A percentile compares a stretch with the other conserved stretches of the same genome.
Evolutionary conservation across 2,329 filamentous ascomycete genomes (phyloP).

Genomic region (Pyrenochaeta sp.): DNA sequence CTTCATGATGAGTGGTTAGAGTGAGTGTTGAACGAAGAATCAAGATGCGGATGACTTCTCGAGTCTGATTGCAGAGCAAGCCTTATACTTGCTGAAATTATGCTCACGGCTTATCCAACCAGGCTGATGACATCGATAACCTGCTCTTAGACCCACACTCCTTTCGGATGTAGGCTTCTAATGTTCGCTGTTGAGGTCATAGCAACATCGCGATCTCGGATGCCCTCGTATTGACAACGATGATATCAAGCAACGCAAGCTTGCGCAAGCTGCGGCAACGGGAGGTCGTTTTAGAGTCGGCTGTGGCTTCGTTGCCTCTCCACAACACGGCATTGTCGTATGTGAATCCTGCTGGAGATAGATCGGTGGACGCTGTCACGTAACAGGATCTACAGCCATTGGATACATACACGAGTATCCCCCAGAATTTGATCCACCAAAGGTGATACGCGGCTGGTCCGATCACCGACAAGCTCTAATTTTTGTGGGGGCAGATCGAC

Average conservation of each 20-base stretch:
- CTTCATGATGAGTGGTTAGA: constrained; percentile 26
- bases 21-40: constrained; percentile 6
- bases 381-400: constrained; percentile 26
- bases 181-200: constrained; percentile 11
- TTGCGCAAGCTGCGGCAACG: constrained; percentile 6
- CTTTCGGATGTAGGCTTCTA: not conserved
- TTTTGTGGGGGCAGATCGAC: constrained; percentile 12
- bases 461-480: constrained; percentile 1
- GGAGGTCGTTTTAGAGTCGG: constrained; percentile 1
- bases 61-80: not conserved
- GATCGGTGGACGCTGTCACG: constrained; percentile 16
- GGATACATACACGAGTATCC: constrained; percentile 3
- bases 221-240: constrained; percentile 16
- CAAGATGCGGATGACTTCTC: not conserved
- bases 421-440: not conserved
- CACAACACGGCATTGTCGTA: not conserved
- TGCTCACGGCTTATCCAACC: no score
- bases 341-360: constrained; percentile 4
- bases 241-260: constrained; percentile 24
- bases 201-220: not conserved
- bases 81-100: constrained; percentile 1
- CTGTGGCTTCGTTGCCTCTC: not conserved
- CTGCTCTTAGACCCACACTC: not conserved
- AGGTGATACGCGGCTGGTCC: not conserved
- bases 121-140: constrained; percentile 13